Conservation (phyloP, 371 early-diverging fungal genomes). For the Lichtheimia hyalospora region DNA sequence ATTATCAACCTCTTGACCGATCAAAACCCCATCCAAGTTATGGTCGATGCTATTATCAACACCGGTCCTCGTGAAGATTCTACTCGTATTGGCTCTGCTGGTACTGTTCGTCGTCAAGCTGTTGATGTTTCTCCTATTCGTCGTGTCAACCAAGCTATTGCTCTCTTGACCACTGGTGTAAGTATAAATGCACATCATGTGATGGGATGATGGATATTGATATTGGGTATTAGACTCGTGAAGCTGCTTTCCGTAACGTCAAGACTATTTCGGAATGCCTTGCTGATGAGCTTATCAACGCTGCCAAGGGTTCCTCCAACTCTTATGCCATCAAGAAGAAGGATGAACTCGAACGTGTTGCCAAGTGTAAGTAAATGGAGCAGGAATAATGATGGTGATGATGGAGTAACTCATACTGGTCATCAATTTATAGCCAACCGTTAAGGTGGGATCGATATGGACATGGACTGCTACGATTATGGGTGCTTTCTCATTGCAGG, state of each 20-base stretch:
- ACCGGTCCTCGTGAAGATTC: constrained; percentile 99
- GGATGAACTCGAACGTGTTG: constrained; percentile 96
- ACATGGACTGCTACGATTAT: too few relatives aligned
- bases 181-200: constrained; percentile 12
- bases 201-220: neutral
- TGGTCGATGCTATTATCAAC: constrained; percentile 99
- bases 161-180: constrained; percentile 95
- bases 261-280: constrained; percentile 99
- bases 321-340: constrained; percentile 99
- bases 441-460: neutral
- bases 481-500: too few relatives aligned
- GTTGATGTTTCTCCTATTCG: constrained; percentile 99
- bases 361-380: constrained; percentile 45
- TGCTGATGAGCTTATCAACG: constrained; percentile 99
- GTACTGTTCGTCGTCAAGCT: constrained; percentile 99
- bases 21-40: constrained; percentile 98
- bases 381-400: neutral
- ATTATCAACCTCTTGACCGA: constrained; percentile 99
- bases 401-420: neutral
- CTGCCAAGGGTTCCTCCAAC: constrained; percentile 98
- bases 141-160: constrained; percentile 98
- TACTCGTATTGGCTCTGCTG: constrained; percentile 99
- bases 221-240: constrained; percentile 18
- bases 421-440: constrained; percentile 7
- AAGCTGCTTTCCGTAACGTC: constrained; percentile 43